Base-by-base conservation (phyloP, 352 stramenopile genomes). In the Phytophthora melonis region DNA sequence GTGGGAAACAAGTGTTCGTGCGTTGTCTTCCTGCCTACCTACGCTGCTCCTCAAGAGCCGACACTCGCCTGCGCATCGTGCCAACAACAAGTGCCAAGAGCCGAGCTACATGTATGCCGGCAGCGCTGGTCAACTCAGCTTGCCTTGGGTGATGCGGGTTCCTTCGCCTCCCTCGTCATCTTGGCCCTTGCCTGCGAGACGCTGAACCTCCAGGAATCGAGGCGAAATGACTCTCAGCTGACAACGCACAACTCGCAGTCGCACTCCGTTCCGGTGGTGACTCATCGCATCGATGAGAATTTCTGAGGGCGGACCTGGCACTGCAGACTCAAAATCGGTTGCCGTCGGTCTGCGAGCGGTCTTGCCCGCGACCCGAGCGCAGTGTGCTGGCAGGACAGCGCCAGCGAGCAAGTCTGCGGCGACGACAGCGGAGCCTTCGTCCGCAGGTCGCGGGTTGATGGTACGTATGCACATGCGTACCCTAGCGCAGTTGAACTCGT, bases 211-310 rank as follows among this genome's bases (percentile, higher is more conserved):
- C 18, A n/a, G 45, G 45, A 52, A 25, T 23, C 45, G 18, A 10
- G 23, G 45, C 45, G 41, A 47, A n/a, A 39, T 39, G 32, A 39
- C 8, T 39, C 32, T 39, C 32, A 39, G 32, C 32, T 13, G 32
- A 39, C 32, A 47, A 47, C 14, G 14, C 39, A 47, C 16, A 47
- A 3, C 39, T 47, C 32, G 39, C 39, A n/a, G 39, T 47, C 18
- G 45, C 45, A 47, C 45, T 52, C 18, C 45, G 18, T 52, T 52
- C 45, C 45, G 45, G 45, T 52, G 45, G 45, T 52, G 45, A 52
- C 45, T 52, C 45, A 52, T 23, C 18, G 6, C 45, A 52, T 52
- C 18, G 45, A 9, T 14, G 45, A 8, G 16, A 52, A 52, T 52
- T 52, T 52, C n/a, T 52, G 18, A 52, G 45, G 16, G 16, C 45